Evolutionary conservation across 176 grass and related monocot genomes (phyloP), one percentile per base, ranked within the genome.

Genomic region (Oryza nivara): DNA sequence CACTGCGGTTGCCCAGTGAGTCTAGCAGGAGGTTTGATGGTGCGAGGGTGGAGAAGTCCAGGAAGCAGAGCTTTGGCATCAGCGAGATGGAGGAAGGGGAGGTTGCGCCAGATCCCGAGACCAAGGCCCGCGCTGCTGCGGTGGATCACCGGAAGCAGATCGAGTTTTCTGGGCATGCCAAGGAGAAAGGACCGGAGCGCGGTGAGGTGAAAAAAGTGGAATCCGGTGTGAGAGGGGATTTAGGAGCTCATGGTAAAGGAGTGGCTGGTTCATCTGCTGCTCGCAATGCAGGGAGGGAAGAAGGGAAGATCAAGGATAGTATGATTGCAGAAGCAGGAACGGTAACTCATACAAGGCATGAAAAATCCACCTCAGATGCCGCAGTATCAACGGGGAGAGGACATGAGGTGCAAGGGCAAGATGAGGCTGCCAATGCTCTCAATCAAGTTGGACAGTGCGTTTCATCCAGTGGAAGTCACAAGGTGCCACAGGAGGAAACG

Each of bases 71-170:
- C 38, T 81, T 64, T 15, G 72, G 75, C 36, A 23, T 28, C 16
- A 67, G 45, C 10, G 96, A 99, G 77, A 94, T 96, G 84, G 96
- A 99, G 87, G 96, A 99, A 90, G 96, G 96, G 68, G 93, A 99
- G 83, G 80, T 99, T 12, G 84, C 94, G 9, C 91, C 88, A 36
- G 93, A 96, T 82, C 89, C 74, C 9, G 80, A 85, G 52, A 11
- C 76, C 48, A 92, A 91, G 65, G 74, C 56, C 51, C 75, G 84
- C 76, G 66, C 82, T 52, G 45, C 64, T 75, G 70, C 74, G 14
- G 64, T 65, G 65, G 90, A 84, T 35, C 58, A 58, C 69, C 56
- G 35, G 16, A 83, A 76, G 40, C 63, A n/a, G 60, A 64, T 41
- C 82, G 75, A 83, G 47, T 73, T 77, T 45, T 73, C 80, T 45